phyloP scores from a whole-genome alignment of 1,284 basidiomycete genomes.

The Ganoderma lucidum region DNA sequence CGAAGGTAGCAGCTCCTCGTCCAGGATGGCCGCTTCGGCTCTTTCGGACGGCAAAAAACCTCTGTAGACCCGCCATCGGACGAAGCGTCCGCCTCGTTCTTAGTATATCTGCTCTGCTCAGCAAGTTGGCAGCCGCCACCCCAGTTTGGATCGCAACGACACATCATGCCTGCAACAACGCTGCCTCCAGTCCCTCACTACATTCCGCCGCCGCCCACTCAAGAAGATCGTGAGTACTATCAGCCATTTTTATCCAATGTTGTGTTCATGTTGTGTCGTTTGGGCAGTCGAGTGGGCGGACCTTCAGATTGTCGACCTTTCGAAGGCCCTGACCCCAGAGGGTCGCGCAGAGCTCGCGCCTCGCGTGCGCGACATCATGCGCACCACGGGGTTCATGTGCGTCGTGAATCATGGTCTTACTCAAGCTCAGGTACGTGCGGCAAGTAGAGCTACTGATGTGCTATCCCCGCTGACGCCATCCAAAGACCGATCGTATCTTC shows the following conservation, averaged over 20 bases:
- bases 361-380: slow-evolving; percentile 64
- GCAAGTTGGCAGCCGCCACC: neutral
- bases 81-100: neutral
- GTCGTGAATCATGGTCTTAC: slow-evolving; percentile 67
- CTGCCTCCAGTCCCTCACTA: slow-evolving; percentile 42
- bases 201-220: slow-evolving; percentile 43
- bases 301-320: slow-evolving; percentile 70
- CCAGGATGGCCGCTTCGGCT: neutral
- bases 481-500: slow-evolving; percentile 56
- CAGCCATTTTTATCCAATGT: neutral
- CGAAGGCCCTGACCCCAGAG: slow-evolving; percentile 54
- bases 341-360: slow-evolving; percentile 55
- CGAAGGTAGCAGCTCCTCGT: neutral
- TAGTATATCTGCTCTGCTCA: neutral
- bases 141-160: neutral
- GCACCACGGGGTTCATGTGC: slow-evolving; percentile 69
- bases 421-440: slow-evolving; percentile 48
- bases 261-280: neutral
- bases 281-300: slow-evolving; percentile 72
- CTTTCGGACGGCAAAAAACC: neutral
- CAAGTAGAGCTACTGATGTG: too few species aligned
- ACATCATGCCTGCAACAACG: slow-evolving; percentile 8
- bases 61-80: too few species aligned
- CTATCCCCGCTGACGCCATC: neutral
- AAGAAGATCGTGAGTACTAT: slow-evolving; percentile 37